Conservation (phyloP, 257 asterid species). For the Nicotiana attenuata region DNA sequence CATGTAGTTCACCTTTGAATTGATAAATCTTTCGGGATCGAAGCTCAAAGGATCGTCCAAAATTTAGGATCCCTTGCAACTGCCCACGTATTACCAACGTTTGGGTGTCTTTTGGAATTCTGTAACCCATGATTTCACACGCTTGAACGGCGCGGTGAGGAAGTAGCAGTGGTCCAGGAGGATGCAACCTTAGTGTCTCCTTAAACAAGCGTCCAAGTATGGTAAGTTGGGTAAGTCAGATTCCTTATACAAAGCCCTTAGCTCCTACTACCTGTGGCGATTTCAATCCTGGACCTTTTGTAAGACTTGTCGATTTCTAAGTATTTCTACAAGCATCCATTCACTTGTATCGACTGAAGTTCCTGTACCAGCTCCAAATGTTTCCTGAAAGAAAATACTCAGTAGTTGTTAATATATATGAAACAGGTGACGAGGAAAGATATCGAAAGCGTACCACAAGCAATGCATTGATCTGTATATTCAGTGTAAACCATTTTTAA, state of each 20-base stretch:
- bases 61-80: conserved; percentile 43
- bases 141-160: conserved; percentile 37
- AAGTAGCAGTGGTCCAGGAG: conserved; percentile 40
- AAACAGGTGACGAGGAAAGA: too few relatives aligned
- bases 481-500: not conserved
- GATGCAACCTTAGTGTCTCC: conserved; percentile 44
- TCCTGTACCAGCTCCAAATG: conserved; percentile 56
- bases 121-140: conserved; percentile 36
- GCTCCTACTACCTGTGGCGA: conserved; percentile 31
- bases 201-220: conserved; percentile 44
- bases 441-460: not conserved
- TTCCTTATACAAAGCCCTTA: conserved; percentile 34
- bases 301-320: conserved; percentile 31
- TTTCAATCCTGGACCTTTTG: not conserved
- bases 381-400: conserved; percentile 29
- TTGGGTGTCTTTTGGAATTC: conserved; percentile 39
- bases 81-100: conserved; percentile 39
- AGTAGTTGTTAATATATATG: not conserved
- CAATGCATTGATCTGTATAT: not conserved
- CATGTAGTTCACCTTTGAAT: conserved; percentile 36
- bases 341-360: conserved; percentile 49
- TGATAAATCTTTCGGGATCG: conserved; percentile 43
- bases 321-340: conserved; percentile 66
- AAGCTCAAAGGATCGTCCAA: conserved; percentile 43
- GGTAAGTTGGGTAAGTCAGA: conserved; percentile 38